Conservation (phyloP, 1,284 basidiomycete species). For the Cryptococcus sp. region DNA sequence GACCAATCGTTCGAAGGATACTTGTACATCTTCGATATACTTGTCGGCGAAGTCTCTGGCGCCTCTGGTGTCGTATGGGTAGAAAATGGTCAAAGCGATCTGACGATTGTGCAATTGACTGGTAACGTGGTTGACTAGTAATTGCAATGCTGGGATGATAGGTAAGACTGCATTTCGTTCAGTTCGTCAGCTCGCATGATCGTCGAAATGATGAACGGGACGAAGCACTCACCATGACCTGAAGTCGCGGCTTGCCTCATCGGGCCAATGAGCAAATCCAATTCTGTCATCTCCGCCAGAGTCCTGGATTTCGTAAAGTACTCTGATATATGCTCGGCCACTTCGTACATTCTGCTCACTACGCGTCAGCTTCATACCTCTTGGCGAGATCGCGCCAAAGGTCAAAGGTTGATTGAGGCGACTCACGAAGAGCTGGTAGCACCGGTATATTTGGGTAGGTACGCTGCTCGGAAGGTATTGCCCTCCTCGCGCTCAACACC, state of each 20-base stretch:
- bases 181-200: not conserved
- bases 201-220: not conserved
- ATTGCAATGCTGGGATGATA: slow-evolving; percentile 23
- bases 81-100: slow-evolving; percentile 5
- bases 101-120: slow-evolving; percentile 13
- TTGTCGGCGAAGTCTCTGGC: not conserved
- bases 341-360: slow-evolving; percentile 4
- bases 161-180: slow-evolving; percentile 17
- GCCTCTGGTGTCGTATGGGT: not conserved
- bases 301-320: slow-evolving; percentile 19
- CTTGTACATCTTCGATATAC: not conserved
- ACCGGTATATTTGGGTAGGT: no score
- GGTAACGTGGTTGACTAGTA: slow-evolving; percentile 25
- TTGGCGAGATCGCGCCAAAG: not conserved
- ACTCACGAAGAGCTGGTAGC: no score
- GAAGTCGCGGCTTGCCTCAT: slow-evolving; percentile 23
- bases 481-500: no score
- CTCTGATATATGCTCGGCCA: slow-evolving; percentile 19
- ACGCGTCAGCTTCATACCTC: no score
- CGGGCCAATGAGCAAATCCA: slow-evolving; percentile 20
- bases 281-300: slow-evolving; percentile 26
- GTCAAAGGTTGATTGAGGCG: not conserved
- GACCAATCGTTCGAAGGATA: not conserved
- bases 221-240: slow-evolving; percentile 16
- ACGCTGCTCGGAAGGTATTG: no score